Evolutionary conservation across 257 asterid species (phyloP), one percentile per base, ranked within the genome.

Genomic region (Nicotiana knightiana): DNA sequence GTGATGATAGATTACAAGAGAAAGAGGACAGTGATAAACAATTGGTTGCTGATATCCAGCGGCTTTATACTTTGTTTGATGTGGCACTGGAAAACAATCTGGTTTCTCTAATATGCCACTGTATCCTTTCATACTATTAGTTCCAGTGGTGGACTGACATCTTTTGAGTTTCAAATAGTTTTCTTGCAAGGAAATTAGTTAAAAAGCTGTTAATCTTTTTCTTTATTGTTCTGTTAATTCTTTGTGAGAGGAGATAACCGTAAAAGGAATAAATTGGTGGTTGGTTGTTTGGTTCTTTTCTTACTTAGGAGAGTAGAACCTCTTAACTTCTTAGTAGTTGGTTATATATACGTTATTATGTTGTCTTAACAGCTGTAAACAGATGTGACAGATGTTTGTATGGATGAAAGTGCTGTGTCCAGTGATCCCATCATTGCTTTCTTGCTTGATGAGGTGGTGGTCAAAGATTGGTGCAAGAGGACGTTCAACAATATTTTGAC

Each of bases 391-490:
- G 97, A 94, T 90, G 99, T 94, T 78, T 96, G 99, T 84, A 96
- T 96, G 98, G 97, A 96, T 87, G 99, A 96, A 88, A 90, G 86
- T 87, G 98, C 98, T 81, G 97, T 96, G 76, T 96, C 98, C 54
- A 94, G 97, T 87, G 99, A 96, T 91, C 97, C 98, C 43, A 90
- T 94, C 68, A 86, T 82, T 55, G 99, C 99, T 62, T 89, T 93
- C 92, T 87, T 96, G 88, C 97, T 96, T 75, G 99, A 96, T 87
- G 99, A 92, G 90, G 95, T 92, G 91, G 99, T 96, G 64, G 93
- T 96, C 83, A 93, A 91, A 87, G 98, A 94, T 87, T 96, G 99
- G 99, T 96, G 99, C 95, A 89, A 90, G 89, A 83, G 87, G 85
- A 88, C 91, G 35, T 96, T 93, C 89, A 86, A 85, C 82, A 92